These are phyloP conservation scores for Claviceps humidiphila DNA, from an alignment of 2,329 filamentous ascomycete species.

Conservation along the genomic window DNA sequence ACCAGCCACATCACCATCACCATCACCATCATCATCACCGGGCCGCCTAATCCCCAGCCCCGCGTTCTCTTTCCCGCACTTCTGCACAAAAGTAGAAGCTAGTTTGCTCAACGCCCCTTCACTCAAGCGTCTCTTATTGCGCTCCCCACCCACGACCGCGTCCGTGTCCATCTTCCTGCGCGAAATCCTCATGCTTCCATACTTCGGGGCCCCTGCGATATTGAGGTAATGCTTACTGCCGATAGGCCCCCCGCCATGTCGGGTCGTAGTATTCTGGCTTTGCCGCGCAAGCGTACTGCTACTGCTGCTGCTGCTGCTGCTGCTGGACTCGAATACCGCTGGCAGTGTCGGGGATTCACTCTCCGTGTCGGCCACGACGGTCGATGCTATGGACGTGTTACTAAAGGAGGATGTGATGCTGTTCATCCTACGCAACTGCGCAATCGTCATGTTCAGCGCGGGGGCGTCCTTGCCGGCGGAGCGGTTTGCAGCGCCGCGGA, in stretches of 20 bases:
- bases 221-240: slow-evolving; percentile 34
- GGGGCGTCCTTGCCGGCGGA: slow-evolving; percentile 8
- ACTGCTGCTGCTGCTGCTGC: not conserved
- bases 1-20: not conserved
- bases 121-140: not conserved
- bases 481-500: slow-evolving; percentile 9
- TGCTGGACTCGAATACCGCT: slow-evolving; percentile 23
- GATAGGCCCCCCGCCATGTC: slow-evolving; percentile 13
- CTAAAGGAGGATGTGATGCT: slow-evolving; percentile 35
- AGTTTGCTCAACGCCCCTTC: not conserved
- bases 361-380: slow-evolving; percentile 14
- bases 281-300: not conserved
- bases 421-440: slow-evolving; percentile 45
- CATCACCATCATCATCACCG: no score
- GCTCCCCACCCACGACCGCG: not conserved
- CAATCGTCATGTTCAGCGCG: slow-evolving; percentile 29
- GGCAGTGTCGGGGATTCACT: slow-evolving; percentile 27
- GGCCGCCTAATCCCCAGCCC: slow-evolving; percentile 6
- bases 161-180: slow-evolving; percentile 1
- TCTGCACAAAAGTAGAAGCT: slow-evolving; percentile 3
- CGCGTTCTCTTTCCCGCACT: slow-evolving; percentile 18
- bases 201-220: slow-evolving; percentile 14
- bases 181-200: slow-evolving; percentile 8
- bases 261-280: no score
- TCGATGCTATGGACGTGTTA: slow-evolving; percentile 23